Evolutionary conservation across 768 basidiomycete genomes (phyloP).

Genomic region (Leccinum longicurvipes): DNA sequence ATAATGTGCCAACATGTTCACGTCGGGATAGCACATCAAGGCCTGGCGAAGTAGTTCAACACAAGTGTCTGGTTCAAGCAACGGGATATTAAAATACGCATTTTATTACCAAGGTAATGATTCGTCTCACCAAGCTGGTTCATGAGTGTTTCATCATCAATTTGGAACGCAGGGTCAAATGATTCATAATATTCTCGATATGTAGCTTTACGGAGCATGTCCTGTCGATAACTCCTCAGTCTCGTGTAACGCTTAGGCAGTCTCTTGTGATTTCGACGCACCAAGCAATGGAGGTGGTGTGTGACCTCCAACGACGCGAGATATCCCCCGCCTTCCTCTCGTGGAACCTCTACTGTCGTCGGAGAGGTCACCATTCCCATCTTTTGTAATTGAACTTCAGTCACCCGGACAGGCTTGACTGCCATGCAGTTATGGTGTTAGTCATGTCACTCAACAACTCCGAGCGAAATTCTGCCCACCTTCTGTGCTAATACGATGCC

Average conservation of each 20-base stretch:
- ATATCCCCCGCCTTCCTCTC: conserved; percentile 6
- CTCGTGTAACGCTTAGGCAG: neutral
- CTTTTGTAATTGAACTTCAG: neutral
- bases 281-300: conserved; percentile 11
- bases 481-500: conserved; percentile 2
- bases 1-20: conserved; percentile 7
- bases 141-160: neutral
- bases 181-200: conserved; percentile 1
- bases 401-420: conserved; percentile 1
- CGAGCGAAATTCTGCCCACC: neutral
- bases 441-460: neutral
- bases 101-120: no score
- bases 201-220: conserved; percentile 9
- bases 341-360: conserved; percentile 1
- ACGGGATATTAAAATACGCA: no score
- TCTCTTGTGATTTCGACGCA: neutral
- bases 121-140: conserved; percentile 3
- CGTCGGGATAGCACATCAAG: conserved; percentile 10
- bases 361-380: neutral
- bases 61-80: conserved; percentile 2
- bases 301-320: conserved; percentile 3
- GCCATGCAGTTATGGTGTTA: no score
- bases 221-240: neutral
- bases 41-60: conserved; percentile 5
- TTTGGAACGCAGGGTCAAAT: neutral